phyloP scores from a whole-genome alignment of 2,329 filamentous ascomycete genomes.

The Scolecobasidium constrictum region DNA sequence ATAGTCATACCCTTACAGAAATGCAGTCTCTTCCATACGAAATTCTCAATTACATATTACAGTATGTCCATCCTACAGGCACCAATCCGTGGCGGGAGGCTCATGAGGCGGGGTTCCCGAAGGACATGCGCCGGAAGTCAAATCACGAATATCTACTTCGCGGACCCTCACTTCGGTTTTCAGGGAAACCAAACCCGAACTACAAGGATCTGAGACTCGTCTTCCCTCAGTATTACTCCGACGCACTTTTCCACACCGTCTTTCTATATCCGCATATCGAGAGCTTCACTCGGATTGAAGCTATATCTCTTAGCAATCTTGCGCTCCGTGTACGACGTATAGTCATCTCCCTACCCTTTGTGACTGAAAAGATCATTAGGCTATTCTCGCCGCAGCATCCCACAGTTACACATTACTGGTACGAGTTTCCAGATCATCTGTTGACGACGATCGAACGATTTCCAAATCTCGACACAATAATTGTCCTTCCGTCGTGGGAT shows the following conservation, averaged over 20 bases:
- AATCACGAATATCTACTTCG: background rate
- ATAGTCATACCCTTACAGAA: too few relatives aligned
- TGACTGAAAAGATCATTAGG: background rate
- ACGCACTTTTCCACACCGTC: background rate
- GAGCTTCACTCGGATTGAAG: background rate
- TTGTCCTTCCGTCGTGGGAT: background rate
- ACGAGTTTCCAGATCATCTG: background rate
- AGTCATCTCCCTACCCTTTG: background rate
- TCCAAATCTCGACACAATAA: background rate
- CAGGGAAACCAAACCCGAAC: background rate
- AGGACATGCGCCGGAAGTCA: background rate
- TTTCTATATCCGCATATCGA: background rate
- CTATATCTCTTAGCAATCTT: background rate
- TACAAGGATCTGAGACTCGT: background rate
- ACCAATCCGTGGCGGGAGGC: too few relatives aligned
- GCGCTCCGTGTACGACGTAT: background rate
- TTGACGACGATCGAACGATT: background rate
- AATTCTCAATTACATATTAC: too few relatives aligned
- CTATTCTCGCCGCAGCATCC: background rate
- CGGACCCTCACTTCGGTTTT: background rate
- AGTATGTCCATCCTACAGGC: too few relatives aligned
- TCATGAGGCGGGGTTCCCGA: too few relatives aligned
- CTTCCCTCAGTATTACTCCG: background rate
- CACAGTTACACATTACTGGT: background rate
- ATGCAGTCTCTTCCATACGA: too few relatives aligned